phyloP scores from a whole-genome alignment of 2,329 filamentous ascomycete species.

The Hansfordia pulvinata region DNA sequence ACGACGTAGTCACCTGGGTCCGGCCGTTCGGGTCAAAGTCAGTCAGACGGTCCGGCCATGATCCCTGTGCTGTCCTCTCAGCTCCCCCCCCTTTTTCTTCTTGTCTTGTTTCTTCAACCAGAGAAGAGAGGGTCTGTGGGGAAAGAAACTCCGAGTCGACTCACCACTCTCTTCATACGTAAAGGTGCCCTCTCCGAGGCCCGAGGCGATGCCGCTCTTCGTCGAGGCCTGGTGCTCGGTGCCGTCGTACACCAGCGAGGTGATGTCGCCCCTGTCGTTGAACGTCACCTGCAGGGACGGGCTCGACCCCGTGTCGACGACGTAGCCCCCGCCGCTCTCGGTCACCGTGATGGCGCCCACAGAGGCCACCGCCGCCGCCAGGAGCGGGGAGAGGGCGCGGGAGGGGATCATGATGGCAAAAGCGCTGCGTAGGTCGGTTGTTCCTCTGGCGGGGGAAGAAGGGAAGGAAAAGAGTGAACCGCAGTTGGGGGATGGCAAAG shows the following conservation, averaged over 20 bases:
- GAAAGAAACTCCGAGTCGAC: constrained; percentile 1
- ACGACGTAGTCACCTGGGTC: constrained; percentile 33
- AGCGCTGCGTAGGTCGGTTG: too few relatives aligned
- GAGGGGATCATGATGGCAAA: constrained; percentile 8
- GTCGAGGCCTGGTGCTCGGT: constrained; percentile 34
- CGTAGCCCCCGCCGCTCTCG: constrained; percentile 9
- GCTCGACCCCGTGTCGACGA: constrained; percentile 12
- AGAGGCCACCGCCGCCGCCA: constrained; percentile 10
- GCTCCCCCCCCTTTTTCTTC: too few relatives aligned
- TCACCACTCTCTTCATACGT: constrained; percentile 18
- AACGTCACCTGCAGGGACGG: constrained; percentile 15
- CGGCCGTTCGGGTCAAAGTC: constrained; percentile 29
- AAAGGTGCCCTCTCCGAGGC: constrained; percentile 35
- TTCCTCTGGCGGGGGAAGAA: too few relatives aligned
- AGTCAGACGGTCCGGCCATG: too few relatives aligned
- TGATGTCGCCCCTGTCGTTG: constrained; percentile 32
- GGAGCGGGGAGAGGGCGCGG: constrained; percentile 5
- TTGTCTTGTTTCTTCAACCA: too few relatives aligned
- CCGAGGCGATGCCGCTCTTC: constrained; percentile 38
- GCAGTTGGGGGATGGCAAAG: too few relatives aligned
- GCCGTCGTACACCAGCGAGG: constrained; percentile 33
- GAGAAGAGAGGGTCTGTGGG: neutral
- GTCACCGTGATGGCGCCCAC: constrained; percentile 13
- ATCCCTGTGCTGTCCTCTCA: too few relatives aligned
- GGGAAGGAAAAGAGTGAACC: too few relatives aligned